Conservation (phyloP, 441 rosid genomes). For the Erysimum pusillum region DNA sequence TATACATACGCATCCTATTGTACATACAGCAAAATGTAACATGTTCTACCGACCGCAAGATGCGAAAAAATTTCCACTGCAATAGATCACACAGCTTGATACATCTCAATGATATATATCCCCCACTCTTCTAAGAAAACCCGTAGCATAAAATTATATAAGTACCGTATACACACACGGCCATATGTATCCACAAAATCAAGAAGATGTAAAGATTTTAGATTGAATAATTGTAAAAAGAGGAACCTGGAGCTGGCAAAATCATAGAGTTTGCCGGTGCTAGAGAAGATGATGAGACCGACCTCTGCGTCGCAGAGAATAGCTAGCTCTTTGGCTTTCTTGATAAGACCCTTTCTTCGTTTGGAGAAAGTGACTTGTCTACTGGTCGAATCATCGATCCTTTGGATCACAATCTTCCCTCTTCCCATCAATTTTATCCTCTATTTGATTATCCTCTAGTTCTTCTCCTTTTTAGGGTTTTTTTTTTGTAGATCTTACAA, state of each 20-base stretch:
- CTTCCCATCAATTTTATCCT: slow-evolving; percentile 67
- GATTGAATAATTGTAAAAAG: slow-evolving; percentile 24
- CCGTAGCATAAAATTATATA: slow-evolving; percentile 33
- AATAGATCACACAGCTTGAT: slow-evolving; percentile 24
- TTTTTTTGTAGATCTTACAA: slow-evolving; percentile 45
- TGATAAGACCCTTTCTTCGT: slow-evolving; percentile 75
- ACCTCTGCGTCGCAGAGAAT: slow-evolving; percentile 76
- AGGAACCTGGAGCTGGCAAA: slow-evolving; percentile 62
- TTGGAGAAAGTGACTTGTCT: slow-evolving; percentile 96
- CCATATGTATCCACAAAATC: slow-evolving; percentile 21
- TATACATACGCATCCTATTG: slow-evolving; percentile 23
- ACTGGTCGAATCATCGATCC: slow-evolving; percentile 87
- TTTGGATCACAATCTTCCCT: slow-evolving; percentile 91
- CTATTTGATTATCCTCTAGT: slow-evolving; percentile 30
- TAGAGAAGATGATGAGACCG: slow-evolving; percentile 72
- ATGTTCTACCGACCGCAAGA: slow-evolving; percentile 40
- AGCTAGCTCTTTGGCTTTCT: slow-evolving; percentile 74
- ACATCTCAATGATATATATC: no score
- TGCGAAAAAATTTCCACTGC: slow-evolving; percentile 4
- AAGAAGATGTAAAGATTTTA: slow-evolving; percentile 30
- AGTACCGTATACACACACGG: neutral
- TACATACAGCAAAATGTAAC: slow-evolving; percentile 36
- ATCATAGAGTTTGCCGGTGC: slow-evolving; percentile 74
- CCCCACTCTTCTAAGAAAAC: neutral
- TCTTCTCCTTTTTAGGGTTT: slow-evolving; percentile 48